Percentiles rank a stretch among this genome's conserved stretches.
These are phyloP conservation scores for Aspergillus fumigatus DNA, from an alignment of 2,329 filamentous ascomycete genomes.

Conservation along the genomic window DNA sequence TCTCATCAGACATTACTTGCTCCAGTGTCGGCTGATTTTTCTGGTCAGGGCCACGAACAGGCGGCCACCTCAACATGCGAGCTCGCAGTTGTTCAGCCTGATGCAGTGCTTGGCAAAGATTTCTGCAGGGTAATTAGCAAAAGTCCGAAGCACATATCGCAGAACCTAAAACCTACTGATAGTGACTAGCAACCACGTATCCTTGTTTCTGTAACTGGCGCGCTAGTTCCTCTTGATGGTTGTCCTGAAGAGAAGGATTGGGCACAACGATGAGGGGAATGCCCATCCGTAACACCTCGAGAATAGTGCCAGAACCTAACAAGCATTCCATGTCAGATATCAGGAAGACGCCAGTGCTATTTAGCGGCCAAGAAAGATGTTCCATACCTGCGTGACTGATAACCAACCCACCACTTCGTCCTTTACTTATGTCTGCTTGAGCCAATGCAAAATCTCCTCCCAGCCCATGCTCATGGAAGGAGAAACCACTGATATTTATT, in stretches of 20 bases:
- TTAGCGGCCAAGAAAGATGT: slow-evolving; percentile 15
- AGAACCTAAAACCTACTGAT: slow-evolving; percentile 51
- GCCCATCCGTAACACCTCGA: slow-evolving; percentile 71
- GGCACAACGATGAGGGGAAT: slow-evolving; percentile 84
- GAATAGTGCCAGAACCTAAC: slow-evolving; percentile 80
- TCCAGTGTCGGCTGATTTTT: slow-evolving; percentile 42
- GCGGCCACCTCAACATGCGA: slow-evolving; percentile 47
- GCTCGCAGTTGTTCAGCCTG: slow-evolving; percentile 46
- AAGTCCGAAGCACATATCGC: not conserved
- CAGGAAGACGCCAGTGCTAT: not conserved
- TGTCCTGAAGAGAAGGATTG: slow-evolving; percentile 75
- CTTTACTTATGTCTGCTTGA: slow-evolving; percentile 39
- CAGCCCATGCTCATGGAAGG: slow-evolving; percentile 60
- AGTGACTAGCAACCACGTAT: slow-evolving; percentile 68
- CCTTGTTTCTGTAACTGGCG: slow-evolving; percentile 67
- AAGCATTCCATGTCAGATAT: not conserved
- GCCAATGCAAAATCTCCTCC: slow-evolving; percentile 54
- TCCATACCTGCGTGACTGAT: slow-evolving; percentile 79
- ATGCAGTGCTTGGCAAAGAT: slow-evolving; percentile 45
- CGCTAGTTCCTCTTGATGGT: slow-evolving; percentile 88
- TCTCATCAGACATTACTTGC: slow-evolving; percentile 54
- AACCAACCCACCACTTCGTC: slow-evolving; percentile 60
- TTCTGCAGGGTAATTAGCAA: slow-evolving; percentile 30
- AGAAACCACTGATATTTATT: slow-evolving; percentile 58
- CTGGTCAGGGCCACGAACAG: slow-evolving; percentile 42